These are phyloP conservation scores for Pythium plurisporium DNA, from an alignment of 352 stramenopile genomes.

Conservation along the genomic window DNA sequence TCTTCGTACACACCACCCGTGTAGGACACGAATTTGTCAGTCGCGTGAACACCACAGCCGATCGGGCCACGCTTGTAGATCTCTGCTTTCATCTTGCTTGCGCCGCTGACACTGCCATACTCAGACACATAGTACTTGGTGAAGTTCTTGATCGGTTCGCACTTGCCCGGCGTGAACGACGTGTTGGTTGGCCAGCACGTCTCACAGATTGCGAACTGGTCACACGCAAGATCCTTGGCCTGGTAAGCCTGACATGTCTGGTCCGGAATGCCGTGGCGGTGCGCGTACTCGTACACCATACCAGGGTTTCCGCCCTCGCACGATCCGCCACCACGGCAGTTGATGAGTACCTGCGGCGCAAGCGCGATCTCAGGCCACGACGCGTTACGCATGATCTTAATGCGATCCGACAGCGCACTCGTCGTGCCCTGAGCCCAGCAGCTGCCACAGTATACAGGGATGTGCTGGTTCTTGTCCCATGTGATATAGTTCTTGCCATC, in stretches of 20 bases:
- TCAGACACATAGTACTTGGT: constrained; percentile 89
- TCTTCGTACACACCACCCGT: constrained; percentile 81
- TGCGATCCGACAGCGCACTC: constrained; percentile 87
- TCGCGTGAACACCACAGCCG: constrained; percentile 85
- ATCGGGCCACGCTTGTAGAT: constrained; percentile 90
- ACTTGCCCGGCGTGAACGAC: constrained; percentile 82
- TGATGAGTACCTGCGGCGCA: constrained; percentile 79
- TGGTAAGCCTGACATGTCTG: constrained; percentile 92
- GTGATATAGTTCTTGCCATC: constrained; percentile 94
- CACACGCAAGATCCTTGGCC: constrained; percentile 76
- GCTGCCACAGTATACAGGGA: constrained; percentile 91
- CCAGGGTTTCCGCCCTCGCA: constrained; percentile 80
- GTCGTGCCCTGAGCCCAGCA: constrained; percentile 91
- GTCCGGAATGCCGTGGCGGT: constrained; percentile 88
- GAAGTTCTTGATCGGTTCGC: constrained; percentile 83
- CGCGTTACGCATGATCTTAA: constrained; percentile 86
- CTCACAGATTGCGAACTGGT: constrained; percentile 76
- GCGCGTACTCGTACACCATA: constrained; percentile 82
- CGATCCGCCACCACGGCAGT: constrained; percentile 74
- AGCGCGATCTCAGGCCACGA: constrained; percentile 81
- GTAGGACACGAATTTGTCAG: constrained; percentile 81
- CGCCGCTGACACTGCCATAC: constrained; percentile 84
- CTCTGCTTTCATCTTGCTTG: constrained; percentile 89
- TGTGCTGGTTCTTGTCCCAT: constrained; percentile 99
- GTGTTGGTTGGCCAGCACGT: constrained; percentile 87